Conservation (phyloP, 768 basidiomycete species). For the Neoboletus brunneissimus region DNA sequence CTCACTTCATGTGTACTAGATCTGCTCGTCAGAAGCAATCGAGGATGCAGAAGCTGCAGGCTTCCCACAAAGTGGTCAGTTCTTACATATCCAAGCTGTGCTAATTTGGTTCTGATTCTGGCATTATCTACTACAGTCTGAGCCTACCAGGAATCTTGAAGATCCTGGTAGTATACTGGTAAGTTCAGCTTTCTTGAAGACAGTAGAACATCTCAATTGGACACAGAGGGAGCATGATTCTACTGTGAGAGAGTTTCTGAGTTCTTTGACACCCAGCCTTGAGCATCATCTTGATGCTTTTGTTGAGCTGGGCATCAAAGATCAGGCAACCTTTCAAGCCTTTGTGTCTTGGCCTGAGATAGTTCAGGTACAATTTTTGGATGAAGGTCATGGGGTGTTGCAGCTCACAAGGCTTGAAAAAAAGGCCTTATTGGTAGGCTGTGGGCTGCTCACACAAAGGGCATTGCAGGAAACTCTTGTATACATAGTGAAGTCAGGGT, state of each 20-base stretch:
- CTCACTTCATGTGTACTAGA: neutral
- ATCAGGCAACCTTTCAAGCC: conserved; percentile 17
- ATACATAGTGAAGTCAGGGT: neutral
- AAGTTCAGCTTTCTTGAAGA: conserved; percentile 2
- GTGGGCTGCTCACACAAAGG: conserved; percentile 2
- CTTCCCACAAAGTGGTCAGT: neutral
- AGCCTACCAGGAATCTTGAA: neutral
- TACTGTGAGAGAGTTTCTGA: conserved; percentile 16
- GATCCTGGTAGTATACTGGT: neutral
- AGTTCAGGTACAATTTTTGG: conserved; percentile 16
- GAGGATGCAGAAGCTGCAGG: neutral
- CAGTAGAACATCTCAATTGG: neutral
- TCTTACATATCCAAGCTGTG: neutral
- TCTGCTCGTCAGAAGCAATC: neutral
- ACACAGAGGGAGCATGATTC: neutral
- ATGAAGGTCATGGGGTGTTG: conserved; percentile 7
- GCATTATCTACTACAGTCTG: neutral
- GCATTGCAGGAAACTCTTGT: neutral
- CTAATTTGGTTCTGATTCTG: neutral
- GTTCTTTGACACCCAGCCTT: conserved; percentile 22
- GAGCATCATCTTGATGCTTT: conserved; percentile 20
- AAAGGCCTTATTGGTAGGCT: conserved; percentile 14
- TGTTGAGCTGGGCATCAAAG: conserved; percentile 21
- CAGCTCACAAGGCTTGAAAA: conserved; percentile 24
- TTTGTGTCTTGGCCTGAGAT: conserved; percentile 25